These are phyloP conservation scores for Eimeria praecox DNA, from an alignment of 169 alveolate species.

Conservation along the genomic window DNA sequence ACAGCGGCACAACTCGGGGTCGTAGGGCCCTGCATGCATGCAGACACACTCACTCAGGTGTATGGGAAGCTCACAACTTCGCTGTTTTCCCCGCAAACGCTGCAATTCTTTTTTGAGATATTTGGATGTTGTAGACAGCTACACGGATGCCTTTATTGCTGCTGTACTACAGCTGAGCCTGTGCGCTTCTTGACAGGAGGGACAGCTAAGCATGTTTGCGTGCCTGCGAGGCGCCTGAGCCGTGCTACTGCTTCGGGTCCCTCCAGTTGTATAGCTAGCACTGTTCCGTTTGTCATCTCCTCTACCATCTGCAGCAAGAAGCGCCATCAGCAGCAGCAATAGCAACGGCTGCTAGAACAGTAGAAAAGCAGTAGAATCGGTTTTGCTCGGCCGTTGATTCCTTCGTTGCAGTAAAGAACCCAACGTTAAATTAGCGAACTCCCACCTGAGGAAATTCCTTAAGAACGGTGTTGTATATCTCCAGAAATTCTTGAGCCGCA, in stretches of 20 bases:
- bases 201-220: not conserved
- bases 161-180: not conserved
- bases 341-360: not conserved
- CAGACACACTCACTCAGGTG: not conserved
- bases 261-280: slow-evolving; percentile 90
- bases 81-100: not conserved
- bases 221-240: slow-evolving; percentile 75
- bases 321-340: slow-evolving; percentile 20
- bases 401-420: not conserved
- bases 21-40: slow-evolving; percentile 91
- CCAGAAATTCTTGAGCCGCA: slow-evolving; percentile 94
- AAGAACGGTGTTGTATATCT: slow-evolving; percentile 92
- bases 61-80: not conserved
- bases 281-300: slow-evolving; percentile 92
- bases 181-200: not conserved
- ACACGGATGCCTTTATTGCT: not conserved
- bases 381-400: not conserved
- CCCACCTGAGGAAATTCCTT: slow-evolving; percentile 74
- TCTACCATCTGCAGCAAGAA: slow-evolving; percentile 87
- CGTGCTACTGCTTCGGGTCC: slow-evolving; percentile 69
- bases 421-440: not conserved
- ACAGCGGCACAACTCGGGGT: slow-evolving; percentile 93
- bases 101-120: not conserved
- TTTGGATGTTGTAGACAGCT: not conserved
- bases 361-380: not conserved